phyloP scores from a whole-genome alignment of 2,329 filamentous ascomycete genomes.

The Rhinocladiella mackenziei region DNA sequence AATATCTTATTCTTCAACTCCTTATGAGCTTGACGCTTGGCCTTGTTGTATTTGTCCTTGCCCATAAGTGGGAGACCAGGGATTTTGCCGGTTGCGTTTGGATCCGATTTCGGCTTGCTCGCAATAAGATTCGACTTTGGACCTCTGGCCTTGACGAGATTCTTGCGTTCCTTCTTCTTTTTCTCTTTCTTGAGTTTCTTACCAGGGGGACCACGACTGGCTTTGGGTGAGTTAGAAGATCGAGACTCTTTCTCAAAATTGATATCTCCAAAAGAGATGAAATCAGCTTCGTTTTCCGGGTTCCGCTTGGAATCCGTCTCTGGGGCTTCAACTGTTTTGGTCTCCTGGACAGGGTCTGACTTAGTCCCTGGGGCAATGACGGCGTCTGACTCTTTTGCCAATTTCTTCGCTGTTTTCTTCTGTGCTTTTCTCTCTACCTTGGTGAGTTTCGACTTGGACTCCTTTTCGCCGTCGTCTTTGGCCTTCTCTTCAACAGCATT shows the following conservation, averaged over 20 bases:
- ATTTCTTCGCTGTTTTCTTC: slow-evolving; percentile 7
- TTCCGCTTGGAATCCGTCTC: slow-evolving; percentile 1
- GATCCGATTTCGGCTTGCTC: slow-evolving; percentile 14
- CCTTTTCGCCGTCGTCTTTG: slow-evolving; percentile 30
- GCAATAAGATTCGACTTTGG: slow-evolving; percentile 18
- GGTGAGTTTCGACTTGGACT: slow-evolving; percentile 1
- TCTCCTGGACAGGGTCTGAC: background rate
- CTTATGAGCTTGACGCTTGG: slow-evolving; percentile 16
- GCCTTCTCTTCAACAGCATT: slow-evolving; percentile 29
- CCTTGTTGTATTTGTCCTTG: slow-evolving; percentile 22
- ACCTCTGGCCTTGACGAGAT: slow-evolving; percentile 21
- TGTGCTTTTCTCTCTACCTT: slow-evolving; percentile 10
- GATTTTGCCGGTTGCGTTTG: slow-evolving; percentile 12
- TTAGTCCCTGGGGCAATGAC: background rate
- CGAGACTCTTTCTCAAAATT: slow-evolving; percentile 1
- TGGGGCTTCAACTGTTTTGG: background rate
- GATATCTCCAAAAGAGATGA: slow-evolving; percentile 15
- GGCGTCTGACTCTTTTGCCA: slow-evolving; percentile 6
- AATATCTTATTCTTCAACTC: slow-evolving; percentile 15
- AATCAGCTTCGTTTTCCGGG: slow-evolving; percentile 11
- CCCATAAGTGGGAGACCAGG: slow-evolving; percentile 17
- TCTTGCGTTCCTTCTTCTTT: slow-evolving; percentile 22
- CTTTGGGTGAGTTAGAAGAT: background rate
- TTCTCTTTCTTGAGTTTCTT: slow-evolving; percentile 16
- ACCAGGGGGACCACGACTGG: background rate